Evolutionary conservation across 2,329 filamentous ascomycete species (phyloP).

Genomic region (Trichophyton benhamiae): DNA sequence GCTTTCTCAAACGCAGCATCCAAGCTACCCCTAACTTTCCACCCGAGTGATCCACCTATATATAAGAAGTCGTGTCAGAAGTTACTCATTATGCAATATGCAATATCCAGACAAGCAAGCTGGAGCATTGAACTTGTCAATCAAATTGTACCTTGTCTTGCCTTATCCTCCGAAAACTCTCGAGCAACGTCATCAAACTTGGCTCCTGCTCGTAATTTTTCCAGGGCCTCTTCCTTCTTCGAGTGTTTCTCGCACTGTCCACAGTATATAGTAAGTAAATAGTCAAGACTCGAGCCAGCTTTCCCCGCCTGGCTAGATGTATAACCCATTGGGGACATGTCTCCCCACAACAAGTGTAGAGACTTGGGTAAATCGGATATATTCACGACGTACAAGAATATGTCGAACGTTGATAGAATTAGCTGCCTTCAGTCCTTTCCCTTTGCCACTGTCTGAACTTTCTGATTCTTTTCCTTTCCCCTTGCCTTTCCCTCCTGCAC

Average conservation of each 20-base stretch:
- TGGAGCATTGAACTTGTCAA: not conserved
- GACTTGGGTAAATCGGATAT: not conserved
- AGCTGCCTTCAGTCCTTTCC: constrained; percentile 44
- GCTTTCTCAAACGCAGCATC: constrained; percentile 49
- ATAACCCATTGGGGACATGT: not conserved
- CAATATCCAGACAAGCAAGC: not conserved
- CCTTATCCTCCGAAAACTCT: constrained; percentile 55
- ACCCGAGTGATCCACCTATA: constrained; percentile 48
- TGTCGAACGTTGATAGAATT: constrained; percentile 54
- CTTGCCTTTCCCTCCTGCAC: constrained; percentile 21
- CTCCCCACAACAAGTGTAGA: not conserved
- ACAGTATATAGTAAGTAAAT: not conserved
- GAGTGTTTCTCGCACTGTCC: constrained; percentile 48
- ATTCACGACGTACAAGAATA: constrained; percentile 39
- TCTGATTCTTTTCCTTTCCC: constrained; percentile 33
- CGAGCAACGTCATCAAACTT: constrained; percentile 55
- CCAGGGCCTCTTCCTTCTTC: constrained; percentile 53
- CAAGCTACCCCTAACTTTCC: constrained; percentile 48
- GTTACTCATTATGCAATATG: not conserved
- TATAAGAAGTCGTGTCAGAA: constrained; percentile 17
- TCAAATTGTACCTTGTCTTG: constrained; percentile 39
- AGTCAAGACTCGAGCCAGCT: not conserved
- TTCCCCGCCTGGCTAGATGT: not conserved
- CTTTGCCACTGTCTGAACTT: constrained; percentile 22
- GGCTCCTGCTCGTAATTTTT: constrained; percentile 45